Percentiles rank a stretch among this genome's conserved stretches.
Evolutionary conservation across 1,284 basidiomycete genomes (phyloP).

Genomic region (Cystobasidium sp.): DNA sequence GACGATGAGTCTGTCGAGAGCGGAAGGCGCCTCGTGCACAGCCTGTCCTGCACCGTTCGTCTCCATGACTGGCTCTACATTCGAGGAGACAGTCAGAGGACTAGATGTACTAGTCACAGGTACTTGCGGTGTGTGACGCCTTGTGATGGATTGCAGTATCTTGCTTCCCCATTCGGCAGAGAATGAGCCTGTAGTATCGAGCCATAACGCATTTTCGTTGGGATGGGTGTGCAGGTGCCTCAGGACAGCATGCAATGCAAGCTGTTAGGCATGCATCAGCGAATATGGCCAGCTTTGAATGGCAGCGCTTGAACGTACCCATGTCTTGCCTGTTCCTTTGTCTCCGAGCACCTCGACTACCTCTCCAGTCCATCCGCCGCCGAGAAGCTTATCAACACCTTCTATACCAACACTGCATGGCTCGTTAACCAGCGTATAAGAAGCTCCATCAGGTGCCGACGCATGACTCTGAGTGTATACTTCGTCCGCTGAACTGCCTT

Average conservation of each 20-base stretch:
- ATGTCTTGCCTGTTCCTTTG: slow-evolving; percentile 18
- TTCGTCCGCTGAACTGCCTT: slow-evolving; percentile 8
- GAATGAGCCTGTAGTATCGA: slow-evolving; percentile 33
- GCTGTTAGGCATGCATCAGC: neutral
- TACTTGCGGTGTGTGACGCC: too few species aligned
- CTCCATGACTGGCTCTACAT: neutral
- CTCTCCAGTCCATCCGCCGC: slow-evolving; percentile 9
- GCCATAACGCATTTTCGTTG: slow-evolving; percentile 28
- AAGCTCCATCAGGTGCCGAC: neutral
- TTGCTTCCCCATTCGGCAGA: slow-evolving; percentile 18
- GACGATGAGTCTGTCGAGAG: slow-evolving; percentile 38
- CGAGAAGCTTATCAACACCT: slow-evolving; percentile 20
- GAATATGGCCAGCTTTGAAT: neutral
- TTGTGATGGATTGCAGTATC: slow-evolving; percentile 19
- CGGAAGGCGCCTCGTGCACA: neutral
- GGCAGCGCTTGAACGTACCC: neutral
- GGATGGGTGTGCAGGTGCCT: slow-evolving; percentile 11
- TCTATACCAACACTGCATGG: slow-evolving; percentile 11
- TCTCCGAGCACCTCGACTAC: slow-evolving; percentile 34
- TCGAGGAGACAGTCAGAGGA: neutral
- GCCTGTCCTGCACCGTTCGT: too few species aligned
- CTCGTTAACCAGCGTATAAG: neutral
- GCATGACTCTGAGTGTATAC: neutral
- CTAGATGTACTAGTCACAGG: neutral
- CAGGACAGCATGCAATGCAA: slow-evolving; percentile 34